Evolutionary conservation across 1,284 basidiomycete genomes (phyloP).

Genomic region (Apiotrichum brassicae): DNA sequence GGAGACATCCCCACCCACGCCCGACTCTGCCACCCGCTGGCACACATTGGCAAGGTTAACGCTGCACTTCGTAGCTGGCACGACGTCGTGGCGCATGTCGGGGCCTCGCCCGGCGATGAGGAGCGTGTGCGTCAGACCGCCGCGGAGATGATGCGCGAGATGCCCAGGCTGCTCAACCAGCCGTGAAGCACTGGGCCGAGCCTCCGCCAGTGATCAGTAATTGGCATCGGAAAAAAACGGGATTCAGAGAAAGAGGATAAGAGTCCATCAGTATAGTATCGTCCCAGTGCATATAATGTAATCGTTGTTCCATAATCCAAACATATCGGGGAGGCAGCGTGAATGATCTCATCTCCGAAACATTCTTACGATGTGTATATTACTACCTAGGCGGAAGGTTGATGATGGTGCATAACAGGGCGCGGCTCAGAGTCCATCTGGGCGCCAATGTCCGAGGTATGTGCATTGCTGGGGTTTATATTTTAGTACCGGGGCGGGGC

Average conservation of each 20-base stretch:
- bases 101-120: slow-evolving; percentile 2
- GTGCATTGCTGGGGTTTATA: not conserved
- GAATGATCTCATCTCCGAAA: slow-evolving; percentile 1
- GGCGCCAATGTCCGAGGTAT: slow-evolving; percentile 1
- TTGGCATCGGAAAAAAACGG: too few relatives aligned
- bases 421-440: not conserved
- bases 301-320: not conserved
- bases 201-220: too few relatives aligned
- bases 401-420: not conserved
- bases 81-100: slow-evolving; percentile 2
- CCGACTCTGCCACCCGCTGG: not conserved
- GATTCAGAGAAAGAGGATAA: too few relatives aligned
- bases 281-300: too few relatives aligned
- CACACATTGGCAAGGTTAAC: slow-evolving; percentile 1
- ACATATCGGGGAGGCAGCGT: not conserved
- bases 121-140: slow-evolving; percentile 13
- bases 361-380: not conserved
- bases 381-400: not conserved
- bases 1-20: not conserved
- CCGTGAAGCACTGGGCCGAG: too few relatives aligned
- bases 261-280: too few relatives aligned
- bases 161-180: too few relatives aligned
- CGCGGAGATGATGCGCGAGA: not conserved
- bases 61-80: not conserved
- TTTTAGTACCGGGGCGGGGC: too few relatives aligned